phyloP scores from a whole-genome alignment of 768 basidiomycete genomes.

The Pisolithus sp. region DNA sequence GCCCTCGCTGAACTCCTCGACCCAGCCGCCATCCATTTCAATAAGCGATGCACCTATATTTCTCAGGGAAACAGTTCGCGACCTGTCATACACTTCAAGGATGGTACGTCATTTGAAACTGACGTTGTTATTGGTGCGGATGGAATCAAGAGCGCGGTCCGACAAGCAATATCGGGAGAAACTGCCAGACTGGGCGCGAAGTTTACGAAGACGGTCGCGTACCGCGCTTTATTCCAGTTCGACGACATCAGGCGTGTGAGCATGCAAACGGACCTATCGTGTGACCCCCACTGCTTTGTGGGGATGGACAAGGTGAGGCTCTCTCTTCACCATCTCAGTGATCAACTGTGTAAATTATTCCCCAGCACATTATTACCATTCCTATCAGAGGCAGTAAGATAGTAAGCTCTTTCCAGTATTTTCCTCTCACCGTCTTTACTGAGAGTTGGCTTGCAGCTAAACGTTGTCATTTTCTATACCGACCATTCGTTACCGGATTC shows the following conservation, averaged over 20 bases:
- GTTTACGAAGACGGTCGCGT: slow-evolving; percentile 44
- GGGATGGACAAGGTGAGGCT: slow-evolving; percentile 39
- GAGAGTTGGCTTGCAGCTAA: slow-evolving; percentile 28
- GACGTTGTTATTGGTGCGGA: slow-evolving; percentile 44
- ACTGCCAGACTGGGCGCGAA: slow-evolving; percentile 20
- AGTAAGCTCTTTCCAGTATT: slow-evolving; percentile 22
- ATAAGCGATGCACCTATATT: slow-evolving; percentile 43
- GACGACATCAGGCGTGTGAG: slow-evolving; percentile 36
- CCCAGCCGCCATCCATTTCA: slow-evolving; percentile 38
- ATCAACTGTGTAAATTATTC: too few relatives aligned
- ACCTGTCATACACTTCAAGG: slow-evolving; percentile 38
- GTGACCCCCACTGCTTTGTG: slow-evolving; percentile 36
- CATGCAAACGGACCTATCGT: slow-evolving; percentile 33
- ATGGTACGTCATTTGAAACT: slow-evolving; percentile 40
- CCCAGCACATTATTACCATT: slow-evolving; percentile 49
- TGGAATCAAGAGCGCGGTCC: slow-evolving; percentile 32
- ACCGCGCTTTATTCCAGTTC: slow-evolving; percentile 41
- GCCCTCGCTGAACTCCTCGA: slow-evolving; percentile 40
- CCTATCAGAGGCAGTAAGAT: slow-evolving; percentile 38
- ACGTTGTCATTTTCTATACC: slow-evolving; percentile 40
- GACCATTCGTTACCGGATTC: slow-evolving; percentile 25
- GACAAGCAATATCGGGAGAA: slow-evolving; percentile 32
- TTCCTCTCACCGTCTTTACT: too few relatives aligned
- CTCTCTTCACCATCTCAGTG: not conserved
- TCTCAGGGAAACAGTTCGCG: slow-evolving; percentile 17